Evolutionary conservation across 805 yeast species (phyloP).

Genomic region (Debaryomyces castellii): DNA sequence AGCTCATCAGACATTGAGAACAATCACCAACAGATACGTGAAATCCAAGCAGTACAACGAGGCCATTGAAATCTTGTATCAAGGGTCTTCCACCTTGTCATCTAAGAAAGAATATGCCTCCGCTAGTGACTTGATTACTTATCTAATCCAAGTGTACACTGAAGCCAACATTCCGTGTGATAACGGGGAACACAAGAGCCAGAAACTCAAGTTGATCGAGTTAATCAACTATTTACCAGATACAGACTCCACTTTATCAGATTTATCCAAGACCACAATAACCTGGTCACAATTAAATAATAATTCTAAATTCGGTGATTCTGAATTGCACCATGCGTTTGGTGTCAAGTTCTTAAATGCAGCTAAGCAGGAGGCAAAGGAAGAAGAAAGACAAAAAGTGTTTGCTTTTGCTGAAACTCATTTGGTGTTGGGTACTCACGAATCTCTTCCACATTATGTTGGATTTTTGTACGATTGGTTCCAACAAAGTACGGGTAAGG

Average conservation of each 20-base stretch:
- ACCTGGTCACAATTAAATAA: conserved; percentile 63
- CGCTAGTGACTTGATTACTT: conserved; percentile 72
- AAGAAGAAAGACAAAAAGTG: conserved; percentile 36
- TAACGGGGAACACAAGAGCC: conserved; percentile 29
- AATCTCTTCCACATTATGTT: conserved; percentile 40
- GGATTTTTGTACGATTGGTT: conserved; percentile 48
- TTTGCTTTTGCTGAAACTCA: conserved; percentile 73
- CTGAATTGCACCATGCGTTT: conserved; percentile 68
- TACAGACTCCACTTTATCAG: conserved; percentile 51
- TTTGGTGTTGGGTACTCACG: conserved; percentile 63
- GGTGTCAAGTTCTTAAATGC: conserved; percentile 62
- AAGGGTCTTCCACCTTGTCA: conserved; percentile 68
- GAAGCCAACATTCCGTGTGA: conserved; percentile 43
- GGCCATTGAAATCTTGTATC: conserved; percentile 72
- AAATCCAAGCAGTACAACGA: conserved; percentile 63
- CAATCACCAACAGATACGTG: conserved; percentile 83
- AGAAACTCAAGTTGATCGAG: conserved; percentile 49
- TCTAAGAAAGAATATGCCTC: conserved; percentile 75
- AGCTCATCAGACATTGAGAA: conserved; percentile 92
- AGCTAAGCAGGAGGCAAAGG: conserved; percentile 15
- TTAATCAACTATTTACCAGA: conserved; percentile 46
- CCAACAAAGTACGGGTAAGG: conserved; percentile 21
- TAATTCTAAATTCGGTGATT: conserved; percentile 61
- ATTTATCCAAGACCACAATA: conserved; percentile 62
- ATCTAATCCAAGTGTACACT: conserved; percentile 69